A percentile compares a stretch with the other conserved stretches of the same genome.
These are phyloP conservation scores for Fusarium tupiense DNA, from an alignment of 2,329 filamentous ascomycete species.

Conservation along the genomic window DNA sequence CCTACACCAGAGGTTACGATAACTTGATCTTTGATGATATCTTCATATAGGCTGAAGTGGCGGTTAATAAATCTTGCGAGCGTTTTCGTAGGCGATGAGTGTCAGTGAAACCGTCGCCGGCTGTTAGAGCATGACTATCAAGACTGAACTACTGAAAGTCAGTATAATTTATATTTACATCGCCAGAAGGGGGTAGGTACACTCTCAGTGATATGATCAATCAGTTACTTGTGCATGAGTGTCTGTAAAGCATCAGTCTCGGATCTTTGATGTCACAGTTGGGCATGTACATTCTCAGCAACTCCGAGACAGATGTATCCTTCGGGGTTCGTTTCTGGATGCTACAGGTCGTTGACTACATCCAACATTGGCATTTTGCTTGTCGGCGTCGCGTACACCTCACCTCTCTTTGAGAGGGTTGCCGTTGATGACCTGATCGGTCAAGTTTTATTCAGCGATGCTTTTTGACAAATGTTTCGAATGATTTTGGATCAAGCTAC, in stretches of 20 bases:
- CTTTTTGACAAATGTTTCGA: too few species aligned
- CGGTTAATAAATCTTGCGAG: neutral
- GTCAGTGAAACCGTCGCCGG: neutral
- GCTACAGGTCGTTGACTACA: neutral
- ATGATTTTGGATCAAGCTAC: too few species aligned
- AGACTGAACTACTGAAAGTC: neutral
- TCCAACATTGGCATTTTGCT: neutral
- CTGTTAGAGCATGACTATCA: neutral
- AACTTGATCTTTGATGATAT: neutral
- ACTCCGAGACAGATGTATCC: neutral
- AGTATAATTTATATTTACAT: accelerated
- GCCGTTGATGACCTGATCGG: neutral
- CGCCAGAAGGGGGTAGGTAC: accelerated
- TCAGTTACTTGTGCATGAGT: neutral
- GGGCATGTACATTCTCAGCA: neutral
- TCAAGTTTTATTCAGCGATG: too few species aligned
- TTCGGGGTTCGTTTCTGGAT: neutral
- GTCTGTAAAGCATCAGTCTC: neutral
- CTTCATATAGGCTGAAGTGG: neutral
- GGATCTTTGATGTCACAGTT: accelerated
- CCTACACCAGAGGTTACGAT: neutral
- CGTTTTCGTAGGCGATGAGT: neutral
- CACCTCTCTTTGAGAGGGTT: neutral
- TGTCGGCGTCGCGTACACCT: neutral
- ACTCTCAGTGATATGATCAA: neutral